Conservation (phyloP, 2,329 filamentous ascomycete genomes). For the Aureobasidium sp. region DNA sequence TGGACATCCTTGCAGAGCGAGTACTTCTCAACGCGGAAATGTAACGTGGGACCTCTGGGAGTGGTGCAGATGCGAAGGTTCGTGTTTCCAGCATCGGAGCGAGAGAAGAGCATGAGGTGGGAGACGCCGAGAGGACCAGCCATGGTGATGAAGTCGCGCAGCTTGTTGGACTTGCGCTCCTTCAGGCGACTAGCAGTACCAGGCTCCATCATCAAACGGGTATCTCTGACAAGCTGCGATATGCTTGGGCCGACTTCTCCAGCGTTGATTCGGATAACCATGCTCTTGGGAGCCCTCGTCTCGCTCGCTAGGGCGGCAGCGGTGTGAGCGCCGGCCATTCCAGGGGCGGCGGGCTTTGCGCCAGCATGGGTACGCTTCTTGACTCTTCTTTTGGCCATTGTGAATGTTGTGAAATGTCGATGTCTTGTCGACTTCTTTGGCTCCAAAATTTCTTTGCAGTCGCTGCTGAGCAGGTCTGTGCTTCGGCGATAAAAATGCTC, state of each 20-base stretch:
- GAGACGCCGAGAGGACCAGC: slow-evolving; percentile 87
- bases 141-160: slow-evolving; percentile 93
- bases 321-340: slow-evolving; percentile 47
- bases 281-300: slow-evolving; percentile 75
- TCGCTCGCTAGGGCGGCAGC: slow-evolving; percentile 49
- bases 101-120: slow-evolving; percentile 86
- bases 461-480: not conserved
- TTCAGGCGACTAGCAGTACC: slow-evolving; percentile 83
- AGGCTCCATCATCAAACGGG: slow-evolving; percentile 90
- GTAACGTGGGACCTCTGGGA: slow-evolving; percentile 82
- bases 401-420: not conserved
- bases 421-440: not conserved
- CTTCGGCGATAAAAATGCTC: not conserved
- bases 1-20: slow-evolving; percentile 87
- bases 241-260: slow-evolving; percentile 87
- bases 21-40: slow-evolving; percentile 93
- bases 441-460: not conserved
- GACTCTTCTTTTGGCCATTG: slow-evolving; percentile 70
- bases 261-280: slow-evolving; percentile 96
- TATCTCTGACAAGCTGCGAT: slow-evolving; percentile 83
- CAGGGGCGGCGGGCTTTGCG: slow-evolving; percentile 60
- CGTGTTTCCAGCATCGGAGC: slow-evolving; percentile 81
- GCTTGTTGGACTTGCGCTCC: slow-evolving; percentile 78
- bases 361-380: slow-evolving; percentile 86
- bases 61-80: slow-evolving; percentile 83